Evolutionary conservation across 164 flowering plant genomes (phyloP).

Genomic region (Chimonanthus salicifolius): DNA sequence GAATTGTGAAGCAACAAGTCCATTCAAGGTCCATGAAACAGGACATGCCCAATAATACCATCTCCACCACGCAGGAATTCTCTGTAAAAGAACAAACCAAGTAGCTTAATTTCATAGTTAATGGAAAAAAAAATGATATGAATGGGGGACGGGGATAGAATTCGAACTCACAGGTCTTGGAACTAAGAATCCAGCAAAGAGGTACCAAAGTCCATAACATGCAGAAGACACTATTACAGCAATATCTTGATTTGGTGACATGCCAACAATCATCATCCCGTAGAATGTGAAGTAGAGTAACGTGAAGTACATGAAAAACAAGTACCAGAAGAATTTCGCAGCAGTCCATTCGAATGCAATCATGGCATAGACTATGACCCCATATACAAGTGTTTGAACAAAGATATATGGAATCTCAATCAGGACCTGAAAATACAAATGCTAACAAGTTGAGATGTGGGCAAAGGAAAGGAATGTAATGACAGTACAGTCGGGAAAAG

Average conservation of each 20-base stretch:
- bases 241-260: conserved; percentile 53
- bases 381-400: conserved; percentile 34
- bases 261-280: conserved; percentile 70
- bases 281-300: conserved; percentile 56
- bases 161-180: conserved; percentile 45
- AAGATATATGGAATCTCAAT: conserved; percentile 50
- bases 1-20: conserved; percentile 34
- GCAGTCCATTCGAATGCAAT: conserved; percentile 59
- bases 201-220: conserved; percentile 58
- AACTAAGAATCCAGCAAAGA: conserved; percentile 57
- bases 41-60: conserved; percentile 61
- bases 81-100: conserved; percentile 12
- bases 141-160: neutral
- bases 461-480: neutral
- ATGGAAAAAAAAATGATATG: neutral
- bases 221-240: conserved; percentile 49
- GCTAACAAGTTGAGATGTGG: neutral
- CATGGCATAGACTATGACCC: conserved; percentile 53
- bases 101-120: neutral
- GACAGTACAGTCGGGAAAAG: no score
- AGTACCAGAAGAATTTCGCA: conserved; percentile 52
- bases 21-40: conserved; percentile 53
- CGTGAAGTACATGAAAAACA: conserved; percentile 60
- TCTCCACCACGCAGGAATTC: conserved; percentile 41
- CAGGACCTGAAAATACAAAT: conserved; percentile 22